Evolutionary conservation across 2,329 filamentous ascomycete genomes (phyloP).

Genomic region (Stagonosporopsis vannaccii): DNA sequence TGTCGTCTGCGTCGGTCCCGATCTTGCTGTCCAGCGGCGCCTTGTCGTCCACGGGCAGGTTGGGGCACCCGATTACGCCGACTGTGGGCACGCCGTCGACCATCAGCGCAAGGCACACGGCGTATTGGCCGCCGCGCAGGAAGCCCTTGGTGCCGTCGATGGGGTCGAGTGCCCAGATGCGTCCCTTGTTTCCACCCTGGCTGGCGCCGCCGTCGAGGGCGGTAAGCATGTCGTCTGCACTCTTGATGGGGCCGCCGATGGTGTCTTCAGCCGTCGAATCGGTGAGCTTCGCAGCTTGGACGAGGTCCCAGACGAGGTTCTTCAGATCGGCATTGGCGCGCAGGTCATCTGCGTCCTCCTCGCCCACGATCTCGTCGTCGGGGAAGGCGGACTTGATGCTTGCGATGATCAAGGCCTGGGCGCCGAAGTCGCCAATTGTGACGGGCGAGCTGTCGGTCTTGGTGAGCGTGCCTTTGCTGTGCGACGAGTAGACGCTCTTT

Average conservation of each 20-base stretch:
- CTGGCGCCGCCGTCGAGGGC: constrained; percentile 68
- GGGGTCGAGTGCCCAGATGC: constrained; percentile 96
- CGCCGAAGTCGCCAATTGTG: constrained; percentile 97
- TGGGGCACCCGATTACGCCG: constrained; percentile 93
- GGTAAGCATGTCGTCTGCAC: constrained; percentile 68
- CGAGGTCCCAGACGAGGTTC: constrained; percentile 83
- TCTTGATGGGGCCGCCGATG: constrained; percentile 73
- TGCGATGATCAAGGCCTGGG: constrained; percentile 93
- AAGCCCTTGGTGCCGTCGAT: constrained; percentile 99
- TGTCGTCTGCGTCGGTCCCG: constrained; percentile 75
- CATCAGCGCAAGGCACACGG: constrained; percentile 89
- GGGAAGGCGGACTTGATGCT: constrained; percentile 92
- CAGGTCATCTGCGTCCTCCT: constrained; percentile 88
- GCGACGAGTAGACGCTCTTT: constrained; percentile 81
- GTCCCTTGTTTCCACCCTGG: constrained; percentile 73
- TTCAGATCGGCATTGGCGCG: constrained; percentile 73
- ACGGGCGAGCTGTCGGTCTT: constrained; percentile 97
- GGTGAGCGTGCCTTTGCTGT: constrained; percentile 90
- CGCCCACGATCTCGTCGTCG: constrained; percentile 86
- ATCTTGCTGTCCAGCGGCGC: constrained; percentile 74
- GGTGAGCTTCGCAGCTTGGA: constrained; percentile 73
- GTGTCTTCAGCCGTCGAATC: constrained; percentile 70
- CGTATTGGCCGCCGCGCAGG: constrained; percentile 94
- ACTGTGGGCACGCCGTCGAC: constrained; percentile 94
- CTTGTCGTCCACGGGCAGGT: constrained; percentile 86